Percentiles rank a stretch among this genome's conserved stretches.
phyloP scores from a whole-genome alignment of 805 yeast species.

The Sugiyamaella chiloensis region DNA sequence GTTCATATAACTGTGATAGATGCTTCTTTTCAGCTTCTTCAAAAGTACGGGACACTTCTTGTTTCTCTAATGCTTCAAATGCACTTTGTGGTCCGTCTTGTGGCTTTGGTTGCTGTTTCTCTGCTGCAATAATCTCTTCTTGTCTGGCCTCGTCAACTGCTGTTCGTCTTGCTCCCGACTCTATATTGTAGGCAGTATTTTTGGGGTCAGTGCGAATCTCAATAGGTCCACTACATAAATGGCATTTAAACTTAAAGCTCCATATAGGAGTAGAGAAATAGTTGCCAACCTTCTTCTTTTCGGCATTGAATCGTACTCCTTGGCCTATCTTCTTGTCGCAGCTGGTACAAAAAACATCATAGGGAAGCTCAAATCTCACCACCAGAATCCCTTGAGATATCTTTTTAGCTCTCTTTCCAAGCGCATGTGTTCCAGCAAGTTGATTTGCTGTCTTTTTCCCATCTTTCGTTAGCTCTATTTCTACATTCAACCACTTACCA shows the following conservation, averaged over 20 bases:
- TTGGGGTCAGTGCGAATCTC: slow-evolving; percentile 34
- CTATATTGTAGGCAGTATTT: slow-evolving; percentile 28
- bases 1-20: slow-evolving; percentile 19
- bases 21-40: slow-evolving; percentile 13
- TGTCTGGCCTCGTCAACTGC: slow-evolving; percentile 14
- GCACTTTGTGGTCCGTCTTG: slow-evolving; percentile 7
- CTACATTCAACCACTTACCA: slow-evolving; percentile 21
- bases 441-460: slow-evolving; percentile 30
- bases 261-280: slow-evolving; percentile 32
- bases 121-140: slow-evolving; percentile 5
- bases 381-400: slow-evolving; percentile 25
- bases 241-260: slow-evolving; percentile 31
- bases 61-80: slow-evolving; percentile 24
- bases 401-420: slow-evolving; percentile 30
- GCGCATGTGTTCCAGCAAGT: slow-evolving; percentile 29
- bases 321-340: slow-evolving; percentile 28
- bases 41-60: slow-evolving; percentile 8
- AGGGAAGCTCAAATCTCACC: slow-evolving; percentile 35
- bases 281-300: slow-evolving; percentile 29
- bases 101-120: background rate
- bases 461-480: slow-evolving; percentile 19
- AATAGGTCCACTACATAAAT: slow-evolving; percentile 25
- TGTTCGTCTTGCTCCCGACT: slow-evolving; percentile 24
- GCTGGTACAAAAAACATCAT: slow-evolving; percentile 27
- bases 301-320: slow-evolving; percentile 35